Base-by-base conservation (phyloP, 129 eudicot species). In the Glebionis coronaria region DNA sequence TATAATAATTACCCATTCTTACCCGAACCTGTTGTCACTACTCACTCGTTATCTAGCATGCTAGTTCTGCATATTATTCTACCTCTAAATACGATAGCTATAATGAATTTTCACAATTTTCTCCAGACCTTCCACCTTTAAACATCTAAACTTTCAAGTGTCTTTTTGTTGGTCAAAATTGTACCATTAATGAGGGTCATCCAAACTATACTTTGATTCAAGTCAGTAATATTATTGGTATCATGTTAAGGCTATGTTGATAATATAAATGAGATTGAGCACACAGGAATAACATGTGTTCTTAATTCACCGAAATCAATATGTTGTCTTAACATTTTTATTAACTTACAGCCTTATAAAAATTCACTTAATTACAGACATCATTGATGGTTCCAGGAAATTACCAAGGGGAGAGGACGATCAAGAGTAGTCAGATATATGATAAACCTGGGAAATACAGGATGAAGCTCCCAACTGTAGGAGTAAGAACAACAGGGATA, bases 391-490 rank as follows among this genome's bases (percentile, higher is more conserved):
- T n/a, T n/a, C n/a, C n/a, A n/a, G n/a, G n/a, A n/a, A n/a, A n/a
- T n/a, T n/a, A n/a, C n/a, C n/a, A n/a, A n/a, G n/a, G n/a, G n/a
- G n/a, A n/a, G n/a, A n/a, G n/a, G n/a, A n/a, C n/a, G n/a, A n/a
- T n/a, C n/a, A n/a, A n/a, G n/a, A n/a, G n/a, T n/a, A n/a, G n/a
- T n/a, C n/a, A n/a, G n/a, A n/a, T n/a, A n/a, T n/a, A n/a, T n/a
- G n/a, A n/a, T n/a, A n/a, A n/a, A n/a, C n/a, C n/a, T n/a, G n/a
- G n/a, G n/a, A n/a, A n/a, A n/a, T n/a, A n/a, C n/a, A n/a, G n/a
- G 66, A 71, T 93, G 27, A 89, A 84, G 81, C 86, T 93, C 58
- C 95, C 97, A 3, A 93, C 97, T 12, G 97, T 93, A 13, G 88
- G 82, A 3, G 99, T 89, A 4, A 81, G 97, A 76, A 89, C 99